Base-by-base conservation (phyloP, 73 alveolate genomes). In the Paraurostyla sp. region DNA sequence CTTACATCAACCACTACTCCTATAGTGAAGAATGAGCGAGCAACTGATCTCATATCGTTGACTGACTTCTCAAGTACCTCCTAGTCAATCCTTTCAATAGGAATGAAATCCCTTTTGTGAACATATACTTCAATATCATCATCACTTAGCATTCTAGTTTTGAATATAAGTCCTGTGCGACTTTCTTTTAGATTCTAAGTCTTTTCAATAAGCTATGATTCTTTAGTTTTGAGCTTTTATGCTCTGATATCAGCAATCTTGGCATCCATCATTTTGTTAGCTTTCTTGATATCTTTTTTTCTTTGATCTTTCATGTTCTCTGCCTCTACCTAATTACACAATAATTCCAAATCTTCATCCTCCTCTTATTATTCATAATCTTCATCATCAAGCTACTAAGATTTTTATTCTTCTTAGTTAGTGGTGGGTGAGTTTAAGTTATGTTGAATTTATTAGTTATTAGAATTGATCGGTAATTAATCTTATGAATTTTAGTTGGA, bases 1-100 rank as follows among this genome's bases (percentile, higher is more conserved):
- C 38, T 11, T 27, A 69, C 84, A 41, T 69, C 84, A 41, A 69
- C 63, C 7, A 69, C 38, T n/a, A 69, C 84, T 33, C 84, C 84
- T 38, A 69, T 29, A 3, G 84, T 33, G 69, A 69, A 69, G 63
- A 69, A 69, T 41, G 84, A 38, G 18, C 63, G 29, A 2, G 38
- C 35, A 18, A 23, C 11, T n/a, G 71, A n/a, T n/a, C 33, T 60
- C 32, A 6, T 60, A 29, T 30, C 6, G 7, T 9, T 60, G 6
- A 45, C 25, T 15, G 38, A 22, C 7, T 25, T n/a, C n/a, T 40
- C 23, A 33, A 69, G 71, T 3, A 22, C 42, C 22, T 4, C 38
- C 63, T 18, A 11, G 38, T 69, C 84, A 7, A 69, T n/a, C 3
- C 45, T 69, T 41, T 69, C 84, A 69, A 69, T 69, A 4, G 84